Percentiles rank a stretch among this genome's conserved stretches.
Conservation (phyloP, 345 rosid genomes). For the Aurinia saxatilis region DNA sequence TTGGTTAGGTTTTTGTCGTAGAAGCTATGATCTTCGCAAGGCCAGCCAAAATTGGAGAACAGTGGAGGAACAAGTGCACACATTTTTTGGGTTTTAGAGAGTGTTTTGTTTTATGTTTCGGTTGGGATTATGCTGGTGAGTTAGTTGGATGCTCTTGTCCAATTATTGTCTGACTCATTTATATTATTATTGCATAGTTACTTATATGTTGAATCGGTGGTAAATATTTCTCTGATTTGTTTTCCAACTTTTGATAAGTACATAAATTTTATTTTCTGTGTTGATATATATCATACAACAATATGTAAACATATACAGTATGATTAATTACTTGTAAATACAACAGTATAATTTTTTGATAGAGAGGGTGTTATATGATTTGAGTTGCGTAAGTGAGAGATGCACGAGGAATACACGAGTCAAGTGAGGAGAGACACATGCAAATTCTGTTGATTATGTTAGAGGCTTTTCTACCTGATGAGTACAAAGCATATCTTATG, state of each 20-base stretch:
- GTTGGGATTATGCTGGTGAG: conserved; percentile 16
- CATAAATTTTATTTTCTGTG: too few species aligned
- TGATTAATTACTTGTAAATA: too few species aligned
- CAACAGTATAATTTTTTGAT: too few species aligned
- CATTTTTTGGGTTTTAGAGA: conserved; percentile 11
- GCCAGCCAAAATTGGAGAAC: conserved; percentile 15
- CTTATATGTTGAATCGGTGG: too few species aligned
- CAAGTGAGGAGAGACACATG: conserved; percentile 4
- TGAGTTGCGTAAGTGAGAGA: not conserved
- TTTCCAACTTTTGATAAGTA: too few species aligned
- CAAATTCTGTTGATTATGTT: conserved; percentile 5
- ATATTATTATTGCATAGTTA: too few species aligned
- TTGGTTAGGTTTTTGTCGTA: not conserved
- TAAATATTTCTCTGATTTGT: not conserved
- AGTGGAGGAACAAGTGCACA: conserved; percentile 26
- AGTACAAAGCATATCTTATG: not conserved
- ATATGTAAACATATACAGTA: too few species aligned
- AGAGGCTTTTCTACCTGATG: not conserved
- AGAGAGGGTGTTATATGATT: too few species aligned
- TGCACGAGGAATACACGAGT: conserved; percentile 1
- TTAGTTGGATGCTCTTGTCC: conserved; percentile 7
- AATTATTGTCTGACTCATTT: conserved; percentile 1
- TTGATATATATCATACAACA: too few species aligned
- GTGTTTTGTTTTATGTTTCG: not conserved
- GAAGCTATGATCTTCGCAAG: conserved; percentile 9